Evolutionary conservation across 1,139 yeast genomes (phyloP).

Genomic region (Candida pseudocylindracea): DNA sequence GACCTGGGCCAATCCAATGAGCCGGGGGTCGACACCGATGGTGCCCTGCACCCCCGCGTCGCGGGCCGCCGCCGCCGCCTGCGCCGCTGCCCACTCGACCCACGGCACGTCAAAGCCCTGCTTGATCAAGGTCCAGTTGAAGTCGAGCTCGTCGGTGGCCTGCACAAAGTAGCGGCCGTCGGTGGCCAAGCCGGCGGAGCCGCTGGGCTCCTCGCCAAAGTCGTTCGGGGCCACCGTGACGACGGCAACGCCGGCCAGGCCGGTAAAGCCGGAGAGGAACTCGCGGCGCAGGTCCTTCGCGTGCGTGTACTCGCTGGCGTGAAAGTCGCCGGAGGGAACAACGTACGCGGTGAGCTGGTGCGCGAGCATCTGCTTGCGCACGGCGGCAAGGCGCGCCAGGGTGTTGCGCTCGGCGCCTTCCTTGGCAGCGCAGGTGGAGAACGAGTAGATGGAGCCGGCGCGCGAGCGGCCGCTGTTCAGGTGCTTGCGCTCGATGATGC

Average conservation of each 20-base stretch:
- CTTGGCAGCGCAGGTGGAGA: slow-evolving; percentile 18
- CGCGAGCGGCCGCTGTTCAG: slow-evolving; percentile 14
- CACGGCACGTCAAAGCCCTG: slow-evolving; percentile 70
- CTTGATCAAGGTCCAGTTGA: slow-evolving; percentile 68
- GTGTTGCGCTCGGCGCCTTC: slow-evolving; percentile 30
- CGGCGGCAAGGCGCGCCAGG: slow-evolving; percentile 29
- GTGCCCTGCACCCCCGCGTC: slow-evolving; percentile 18
- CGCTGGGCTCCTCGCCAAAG: slow-evolving; percentile 33
- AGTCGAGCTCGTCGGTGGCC: slow-evolving; percentile 73
- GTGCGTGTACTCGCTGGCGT: slow-evolving; percentile 79
- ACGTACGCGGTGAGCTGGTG: slow-evolving; percentile 55
- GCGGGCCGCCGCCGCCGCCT: slow-evolving; percentile 29
- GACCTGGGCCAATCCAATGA: slow-evolving; percentile 27
- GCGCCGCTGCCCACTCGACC: slow-evolving; percentile 66
- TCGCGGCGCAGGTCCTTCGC: slow-evolving; percentile 63
- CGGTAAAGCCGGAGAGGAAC: slow-evolving; percentile 78
- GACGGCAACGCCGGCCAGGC: slow-evolving; percentile 88
- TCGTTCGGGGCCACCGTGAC: slow-evolving; percentile 50
- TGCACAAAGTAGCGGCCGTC: slow-evolving; percentile 92
- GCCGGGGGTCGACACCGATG: slow-evolving; percentile 20
- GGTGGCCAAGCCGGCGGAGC: slow-evolving; percentile 65
- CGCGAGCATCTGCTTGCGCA: slow-evolving; percentile 45
- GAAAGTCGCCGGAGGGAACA: slow-evolving; percentile 85
- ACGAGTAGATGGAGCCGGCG: slow-evolving; percentile 24
- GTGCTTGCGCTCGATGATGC: slow-evolving; percentile 13